Base-by-base conservation (phyloP, 1,284 basidiomycete genomes). In the Cystobasidium sp. region DNA sequence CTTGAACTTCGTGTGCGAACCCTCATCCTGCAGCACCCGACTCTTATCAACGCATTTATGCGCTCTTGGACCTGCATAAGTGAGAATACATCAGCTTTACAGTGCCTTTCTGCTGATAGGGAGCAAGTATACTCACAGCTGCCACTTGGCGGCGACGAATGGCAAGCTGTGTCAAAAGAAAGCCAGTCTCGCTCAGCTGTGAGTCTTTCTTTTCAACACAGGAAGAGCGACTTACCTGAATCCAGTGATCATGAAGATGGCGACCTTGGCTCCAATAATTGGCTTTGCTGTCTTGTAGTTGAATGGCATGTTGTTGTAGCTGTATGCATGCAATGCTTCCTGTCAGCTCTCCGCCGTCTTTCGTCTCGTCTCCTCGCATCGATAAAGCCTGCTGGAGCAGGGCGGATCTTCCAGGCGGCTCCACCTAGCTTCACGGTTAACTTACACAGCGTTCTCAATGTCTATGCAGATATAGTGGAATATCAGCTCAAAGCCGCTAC, bases 281-380 rank as follows among this genome's bases (percentile, higher is more conserved):
- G 63, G 46, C 62, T 66, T 65, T 47, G 70, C 63, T 6, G 49
- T 59, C 49, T 49, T 65, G 70, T 73, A 73, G 49, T 56, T 73
- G 63, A 73, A 73, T 12, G 70, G 70, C 70, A 73, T 73, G 70
- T 73, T 73, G 64, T 66, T 66, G 37, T 66, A 66, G 64, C 70
- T 73, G 53, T 49, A 43, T 12, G 18, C 5, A 31, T 31, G 44
- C 37, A 46, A 55, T 41, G 41, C 6, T n/a, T 7, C n/a, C 7
- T n/a, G 49, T 55, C 24, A 41, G 52, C 46, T 43, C 20, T 47
- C 16, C 22, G 20, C 37, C 37, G 44, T 39, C 22, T 20, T 5
- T 39, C 20, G 20, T 12, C 62, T 47, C 12, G 46, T 24, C 10
- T 18, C 44, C 16, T 31, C 10, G n/a, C 7, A 31, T 16, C n/a